A percentile compares a stretch with the other conserved stretches of the same genome.
Evolutionary conservation across 2,329 filamentous ascomycete species (phyloP).

Genomic region (Keithomyces neogunnii): DNA sequence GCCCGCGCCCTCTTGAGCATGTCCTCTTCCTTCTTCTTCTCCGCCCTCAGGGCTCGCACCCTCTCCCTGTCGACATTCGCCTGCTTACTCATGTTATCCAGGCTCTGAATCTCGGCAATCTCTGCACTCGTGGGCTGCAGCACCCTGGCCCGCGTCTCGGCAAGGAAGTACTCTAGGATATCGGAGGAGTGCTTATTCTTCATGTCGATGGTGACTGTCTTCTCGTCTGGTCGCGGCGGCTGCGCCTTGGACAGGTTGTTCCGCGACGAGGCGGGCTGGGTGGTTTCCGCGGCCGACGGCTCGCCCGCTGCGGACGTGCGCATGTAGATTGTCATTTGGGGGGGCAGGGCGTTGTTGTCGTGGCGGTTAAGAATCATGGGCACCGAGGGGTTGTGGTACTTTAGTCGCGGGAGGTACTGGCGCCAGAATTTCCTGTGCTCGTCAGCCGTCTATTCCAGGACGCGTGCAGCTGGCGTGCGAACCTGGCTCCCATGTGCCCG

Average conservation of each 20-base stretch:
- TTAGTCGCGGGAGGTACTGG: slow-evolving; percentile 71
- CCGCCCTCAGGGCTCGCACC: slow-evolving; percentile 42
- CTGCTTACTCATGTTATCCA: slow-evolving; percentile 45
- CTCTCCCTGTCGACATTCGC: slow-evolving; percentile 46
- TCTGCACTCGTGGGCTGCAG: slow-evolving; percentile 54
- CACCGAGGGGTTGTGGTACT: slow-evolving; percentile 86
- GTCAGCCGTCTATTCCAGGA: neutral
- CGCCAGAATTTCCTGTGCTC: slow-evolving; percentile 75
- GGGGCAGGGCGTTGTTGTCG: slow-evolving; percentile 42
- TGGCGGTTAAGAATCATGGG: slow-evolving; percentile 75
- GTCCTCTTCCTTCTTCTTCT: slow-evolving; percentile 53
- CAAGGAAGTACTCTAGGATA: slow-evolving; percentile 56
- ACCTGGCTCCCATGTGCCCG: slow-evolving; percentile 69
- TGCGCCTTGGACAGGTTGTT: slow-evolving; percentile 40
- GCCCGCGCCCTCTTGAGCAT: slow-evolving; percentile 33
- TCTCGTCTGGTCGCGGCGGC: slow-evolving; percentile 38
- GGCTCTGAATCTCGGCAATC: slow-evolving; percentile 43
- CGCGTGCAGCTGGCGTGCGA: slow-evolving; percentile 15
- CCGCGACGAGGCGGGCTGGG: slow-evolving; percentile 38
- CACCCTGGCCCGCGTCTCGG: slow-evolving; percentile 50
- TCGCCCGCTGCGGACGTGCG: slow-evolving; percentile 25
- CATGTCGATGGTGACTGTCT: slow-evolving; percentile 51
- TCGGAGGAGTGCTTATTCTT: slow-evolving; percentile 49
- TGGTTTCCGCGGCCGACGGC: slow-evolving; percentile 19
- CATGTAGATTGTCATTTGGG: slow-evolving; percentile 60